These are phyloP conservation scores for Penstemon newberryi DNA, from an alignment of 257 asterid species.

Conservation along the genomic window DNA sequence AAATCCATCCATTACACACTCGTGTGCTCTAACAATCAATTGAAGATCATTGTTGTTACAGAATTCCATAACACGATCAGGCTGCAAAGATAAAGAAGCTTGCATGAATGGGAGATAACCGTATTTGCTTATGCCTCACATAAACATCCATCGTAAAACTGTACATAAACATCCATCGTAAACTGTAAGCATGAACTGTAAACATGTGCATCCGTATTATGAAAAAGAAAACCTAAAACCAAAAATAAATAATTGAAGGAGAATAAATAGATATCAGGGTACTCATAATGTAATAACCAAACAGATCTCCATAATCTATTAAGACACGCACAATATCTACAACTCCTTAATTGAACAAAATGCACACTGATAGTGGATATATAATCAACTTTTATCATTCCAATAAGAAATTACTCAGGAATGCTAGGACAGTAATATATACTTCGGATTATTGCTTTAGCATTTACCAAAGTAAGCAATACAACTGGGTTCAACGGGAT, in stretches of 20 bases:
- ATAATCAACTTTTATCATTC: not conserved
- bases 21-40: slow-evolving; percentile 95
- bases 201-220: not conserved
- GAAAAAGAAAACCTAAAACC: slow-evolving; percentile 9
- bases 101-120: slow-evolving; percentile 8
- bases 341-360: not conserved
- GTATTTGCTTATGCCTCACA: not conserved
- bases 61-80: slow-evolving; percentile 98
- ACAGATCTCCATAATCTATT: not conserved
- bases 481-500: not conserved
- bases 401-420: slow-evolving; percentile 6
- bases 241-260: slow-evolving; percentile 7
- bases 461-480: not conserved
- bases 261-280: not conserved
- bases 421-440: not conserved
- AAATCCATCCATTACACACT: slow-evolving; percentile 99
- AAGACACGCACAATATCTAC: slow-evolving; percentile 4
- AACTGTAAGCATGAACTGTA: not conserved
- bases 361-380: not conserved
- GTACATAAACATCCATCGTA: not conserved
- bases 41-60: slow-evolving; percentile 96
- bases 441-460: not conserved
- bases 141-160: slow-evolving; percentile 2
- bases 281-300: not conserved
- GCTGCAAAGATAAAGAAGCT: slow-evolving; percentile 52